Base-by-base conservation (phyloP, 495 filamentous ascomycete genomes). In the Xylaria telfairii region DNA sequence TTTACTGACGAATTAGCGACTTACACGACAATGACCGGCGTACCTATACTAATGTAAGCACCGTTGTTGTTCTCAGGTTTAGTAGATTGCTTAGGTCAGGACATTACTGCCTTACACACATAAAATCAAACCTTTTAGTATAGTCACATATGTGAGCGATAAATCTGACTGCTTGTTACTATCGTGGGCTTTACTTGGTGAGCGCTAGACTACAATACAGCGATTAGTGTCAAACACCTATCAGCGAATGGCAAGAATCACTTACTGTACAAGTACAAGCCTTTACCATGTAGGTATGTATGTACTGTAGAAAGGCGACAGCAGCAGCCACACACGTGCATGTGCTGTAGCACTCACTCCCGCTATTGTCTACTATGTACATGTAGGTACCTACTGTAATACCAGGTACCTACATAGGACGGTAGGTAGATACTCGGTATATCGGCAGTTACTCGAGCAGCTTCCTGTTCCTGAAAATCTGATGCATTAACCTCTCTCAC, bases 401-500 rank as follows among this genome's bases (percentile, higher is more conserved):
- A n/a, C n/a, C n/a, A n/a, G n/a, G n/a, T n/a, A n/a, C n/a, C n/a
- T n/a, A n/a, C n/a, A n/a, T n/a, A n/a, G n/a, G n/a, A n/a, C n/a
- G n/a, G n/a, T n/a, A n/a, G n/a, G n/a, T n/a, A n/a, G n/a, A 47
- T 47, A 6, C 21, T 8, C 21, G 9, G 51, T 57, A 13, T 37
- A 37, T 30, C 54, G 56, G 56, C 32, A 59, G 30, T 59, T 21
- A 59, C 56, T 37, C 28, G n/a, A 59, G 54, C 46, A 53, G 32
- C 30, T 53, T 51, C 63, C 32, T 53, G 63, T 65, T 54, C 32
- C 46, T 65, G 30, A 51, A 65, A 30, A 28, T 10, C 26, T 15
- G 10, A 63, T 49, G 24, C 44, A 32, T 19, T 32, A 8, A 32
- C 54, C 54, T 47, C 54, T 47, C 42, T 66, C 49, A n/a, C 13